Evolutionary conservation across 1,284 basidiomycete genomes (phyloP), one percentile per base, ranked within the genome.

Genomic region (Lentinula novae-zelandiae): DNA sequence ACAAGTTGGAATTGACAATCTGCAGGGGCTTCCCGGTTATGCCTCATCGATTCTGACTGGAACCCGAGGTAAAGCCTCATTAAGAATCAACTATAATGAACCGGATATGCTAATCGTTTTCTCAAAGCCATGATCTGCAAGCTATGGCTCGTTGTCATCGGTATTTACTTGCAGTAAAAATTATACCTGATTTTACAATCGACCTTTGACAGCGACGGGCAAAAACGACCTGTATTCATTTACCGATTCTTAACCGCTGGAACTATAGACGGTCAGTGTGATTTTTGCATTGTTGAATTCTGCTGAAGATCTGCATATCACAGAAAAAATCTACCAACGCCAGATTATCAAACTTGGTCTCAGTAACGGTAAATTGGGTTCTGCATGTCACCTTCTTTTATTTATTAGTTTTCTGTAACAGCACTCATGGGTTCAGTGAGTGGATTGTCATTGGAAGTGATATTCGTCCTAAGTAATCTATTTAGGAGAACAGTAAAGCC

Each of bases 91-190:
- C 44, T 17, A 46, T 9, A 22, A 20, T 20, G 17, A 22, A 46
- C 12, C 9, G 4, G 22, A 46, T 10, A 12, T 8, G 36, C 17
- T n/a, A 46, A 46, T 7, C 20, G n/a, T 46, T 9, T 7, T 15
- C 17, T 33, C 54, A 53, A 54, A 92, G 90, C 66, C 91, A 92
- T 67, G 96, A 99, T 73, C 75, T 95, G 15, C 96, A 99, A 73
- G 92, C 96, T 1, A 99, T 99, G 96, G 96, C 95, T 57, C 86
- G 97, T 53, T 98, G 96, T 68, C 93, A 96, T 73, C 84, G 93
- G 93, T 94, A 63, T 63, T 79, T 69, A 27, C 33, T 50, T 54
- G 39, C 36, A 20, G 34, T 38, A 17, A 38, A 15, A 34, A 31
- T 13, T 8, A 22, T 20, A 7, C 17, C 59, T 15, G 36, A 58